Conservation (phyloP, 345 rosid species). For the Alliaria petiolata region DNA sequence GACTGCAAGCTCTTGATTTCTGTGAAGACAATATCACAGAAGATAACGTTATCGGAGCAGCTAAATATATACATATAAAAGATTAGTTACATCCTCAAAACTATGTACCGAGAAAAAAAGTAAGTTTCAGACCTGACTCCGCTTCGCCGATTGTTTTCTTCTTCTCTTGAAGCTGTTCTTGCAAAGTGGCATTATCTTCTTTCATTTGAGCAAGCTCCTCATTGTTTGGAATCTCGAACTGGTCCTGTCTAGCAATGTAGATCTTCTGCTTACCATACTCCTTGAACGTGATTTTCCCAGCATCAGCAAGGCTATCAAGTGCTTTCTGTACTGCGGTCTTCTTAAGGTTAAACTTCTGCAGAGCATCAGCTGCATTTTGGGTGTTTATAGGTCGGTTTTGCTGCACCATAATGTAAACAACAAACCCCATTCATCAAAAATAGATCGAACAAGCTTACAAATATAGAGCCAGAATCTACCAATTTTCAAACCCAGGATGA, state of each 20-base stretch:
- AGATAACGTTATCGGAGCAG: not conserved
- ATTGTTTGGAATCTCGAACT: slow-evolving; percentile 71
- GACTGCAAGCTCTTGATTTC: slow-evolving; percentile 70
- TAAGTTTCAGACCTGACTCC: slow-evolving; percentile 57
- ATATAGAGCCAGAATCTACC: not conserved
- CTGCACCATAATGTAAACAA: slow-evolving; percentile 31
- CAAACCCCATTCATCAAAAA: not conserved
- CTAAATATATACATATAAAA: not conserved
- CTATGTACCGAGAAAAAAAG: not conserved
- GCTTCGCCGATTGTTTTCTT: slow-evolving; percentile 53
- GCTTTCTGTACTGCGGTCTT: slow-evolving; percentile 87
- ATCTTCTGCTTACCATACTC: slow-evolving; percentile 98
- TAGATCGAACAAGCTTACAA: not conserved
- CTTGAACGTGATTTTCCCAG: slow-evolving; percentile 68
- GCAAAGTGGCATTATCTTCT: slow-evolving; percentile 62
- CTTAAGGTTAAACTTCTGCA: slow-evolving; percentile 92
- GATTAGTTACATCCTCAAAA: too few species aligned
- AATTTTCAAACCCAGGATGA: too few species aligned
- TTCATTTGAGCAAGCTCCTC: slow-evolving; percentile 86
- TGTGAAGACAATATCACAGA: slow-evolving; percentile 34
- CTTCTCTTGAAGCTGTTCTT: slow-evolving; percentile 56
- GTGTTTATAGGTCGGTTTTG: slow-evolving; percentile 89
- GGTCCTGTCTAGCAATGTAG: slow-evolving; percentile 89
- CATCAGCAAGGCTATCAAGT: slow-evolving; percentile 72
- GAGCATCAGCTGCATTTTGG: slow-evolving; percentile 79